Evolutionary conservation across 345 rosid genomes (phyloP).

Genomic region (Combretum micranthum): DNA sequence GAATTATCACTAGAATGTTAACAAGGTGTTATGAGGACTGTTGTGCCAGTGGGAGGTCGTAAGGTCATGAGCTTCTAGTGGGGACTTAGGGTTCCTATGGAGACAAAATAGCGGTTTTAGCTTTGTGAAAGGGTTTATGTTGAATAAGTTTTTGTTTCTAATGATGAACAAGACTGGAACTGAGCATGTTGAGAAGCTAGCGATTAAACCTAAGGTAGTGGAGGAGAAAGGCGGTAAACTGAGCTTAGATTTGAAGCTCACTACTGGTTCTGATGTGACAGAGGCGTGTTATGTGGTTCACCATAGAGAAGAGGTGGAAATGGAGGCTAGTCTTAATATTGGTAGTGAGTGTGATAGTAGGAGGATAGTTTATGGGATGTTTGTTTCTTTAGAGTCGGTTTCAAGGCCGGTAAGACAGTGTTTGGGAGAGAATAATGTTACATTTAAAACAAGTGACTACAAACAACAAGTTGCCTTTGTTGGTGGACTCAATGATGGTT

Average conservation of each 20-base stretch:
- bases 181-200: constrained; percentile 59
- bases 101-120: constrained; percentile 28
- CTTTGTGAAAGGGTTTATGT: constrained; percentile 39
- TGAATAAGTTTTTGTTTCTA: constrained; percentile 57
- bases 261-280: constrained; percentile 28
- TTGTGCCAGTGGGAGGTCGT: constrained; percentile 51
- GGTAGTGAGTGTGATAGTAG: constrained; percentile 8
- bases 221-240: constrained; percentile 5
- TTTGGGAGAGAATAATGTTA: constrained; percentile 19
- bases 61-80: constrained; percentile 67
- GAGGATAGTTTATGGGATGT: constrained; percentile 2
- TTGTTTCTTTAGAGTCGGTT: background rate
- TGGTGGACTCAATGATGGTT: constrained; percentile 35
- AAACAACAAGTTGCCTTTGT: constrained; percentile 77
- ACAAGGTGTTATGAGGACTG: constrained; percentile 70
- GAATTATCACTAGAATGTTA: too few species aligned
- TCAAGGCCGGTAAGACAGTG: background rate
- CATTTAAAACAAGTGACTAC: constrained; percentile 88
- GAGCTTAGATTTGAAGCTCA: constrained; percentile 11
- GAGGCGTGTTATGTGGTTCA: constrained; percentile 39
- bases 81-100: constrained; percentile 91
- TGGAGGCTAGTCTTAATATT: too few species aligned
- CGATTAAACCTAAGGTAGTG: constrained; percentile 10
- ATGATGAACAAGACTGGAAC: constrained; percentile 85
- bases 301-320: too few species aligned